Conservation (phyloP, 495 filamentous ascomycete genomes). For the Rostrohypoxylon terebratum region DNA sequence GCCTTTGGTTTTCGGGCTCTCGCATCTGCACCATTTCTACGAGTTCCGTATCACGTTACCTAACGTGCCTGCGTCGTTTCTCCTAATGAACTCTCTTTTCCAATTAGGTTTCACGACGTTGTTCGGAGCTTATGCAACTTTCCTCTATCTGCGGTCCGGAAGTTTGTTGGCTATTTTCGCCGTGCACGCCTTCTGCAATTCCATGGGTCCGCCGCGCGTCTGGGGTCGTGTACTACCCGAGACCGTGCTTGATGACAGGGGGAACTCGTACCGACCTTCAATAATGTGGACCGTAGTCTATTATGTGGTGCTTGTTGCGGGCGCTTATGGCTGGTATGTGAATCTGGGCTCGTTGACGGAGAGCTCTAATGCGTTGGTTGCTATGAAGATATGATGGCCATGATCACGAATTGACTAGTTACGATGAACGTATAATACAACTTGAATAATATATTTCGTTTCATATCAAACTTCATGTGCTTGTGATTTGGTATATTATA, state of each 20-base stretch:
- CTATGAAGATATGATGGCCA: conserved; percentile 46
- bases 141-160: conserved; percentile 89
- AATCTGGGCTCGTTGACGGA: conserved; percentile 80
- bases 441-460: neutral
- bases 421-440: conserved; percentile 3
- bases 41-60: conserved; percentile 90
- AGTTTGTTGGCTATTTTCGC: conserved; percentile 77
- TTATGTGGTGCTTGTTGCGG: conserved; percentile 77
- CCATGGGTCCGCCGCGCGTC: conserved; percentile 85
- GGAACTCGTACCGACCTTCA: conserved; percentile 22
- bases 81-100: conserved; percentile 74
- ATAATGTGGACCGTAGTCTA: conserved; percentile 79
- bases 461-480: neutral
- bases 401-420: neutral
- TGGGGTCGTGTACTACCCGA: conserved; percentile 77
- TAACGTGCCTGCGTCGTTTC: conserved; percentile 67
- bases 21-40: conserved; percentile 95
- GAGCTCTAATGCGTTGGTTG: conserved; percentile 61
- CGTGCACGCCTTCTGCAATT: conserved; percentile 92
- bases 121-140: conserved; percentile 93
- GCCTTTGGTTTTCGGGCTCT: conserved; percentile 93
- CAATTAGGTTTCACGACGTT: conserved; percentile 94
- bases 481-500: neutral
- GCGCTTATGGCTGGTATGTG: conserved; percentile 75
- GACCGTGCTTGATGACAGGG: conserved; percentile 20